Conservation (phyloP, 352 stramenopile species). For the Globisporangium parvum region DNA sequence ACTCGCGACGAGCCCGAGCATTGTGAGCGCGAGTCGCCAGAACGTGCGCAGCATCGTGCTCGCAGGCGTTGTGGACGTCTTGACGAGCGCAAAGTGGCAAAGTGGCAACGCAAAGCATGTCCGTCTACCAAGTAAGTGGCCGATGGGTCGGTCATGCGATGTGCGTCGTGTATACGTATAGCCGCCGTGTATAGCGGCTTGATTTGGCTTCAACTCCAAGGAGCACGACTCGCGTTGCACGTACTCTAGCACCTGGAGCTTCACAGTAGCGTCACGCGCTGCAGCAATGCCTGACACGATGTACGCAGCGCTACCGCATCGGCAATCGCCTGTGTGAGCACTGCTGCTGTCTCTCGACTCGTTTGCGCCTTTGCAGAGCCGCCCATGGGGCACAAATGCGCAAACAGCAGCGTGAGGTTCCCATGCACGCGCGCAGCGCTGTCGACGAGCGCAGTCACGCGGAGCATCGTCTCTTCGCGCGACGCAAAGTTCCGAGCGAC, state of each 20-base stretch:
- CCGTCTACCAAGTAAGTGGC: no score
- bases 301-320: slow-evolving; percentile 19
- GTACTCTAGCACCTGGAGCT: no score
- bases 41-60: background rate
- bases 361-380: slow-evolving; percentile 2
- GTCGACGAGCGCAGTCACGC: slow-evolving; percentile 37
- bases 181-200: no score
- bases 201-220: no score
- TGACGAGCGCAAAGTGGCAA: no score
- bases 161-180: no score
- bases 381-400: slow-evolving; percentile 24
- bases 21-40: background rate
- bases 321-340: slow-evolving; percentile 23
- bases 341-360: slow-evolving; percentile 18
- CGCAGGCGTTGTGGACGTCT: no score
- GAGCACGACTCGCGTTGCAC: no score
- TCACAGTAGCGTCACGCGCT: slow-evolving; percentile 22
- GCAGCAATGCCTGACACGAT: slow-evolving; percentile 20
- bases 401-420: slow-evolving; percentile 48
- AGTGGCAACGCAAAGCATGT: no score
- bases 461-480: slow-evolving; percentile 41
- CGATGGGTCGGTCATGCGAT: no score
- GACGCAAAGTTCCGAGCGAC: slow-evolving; percentile 48
- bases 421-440: slow-evolving; percentile 22
- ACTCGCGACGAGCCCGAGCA: background rate